Conservation (phyloP, 768 basidiomycete genomes). For the Lyophyllum atratum region DNA sequence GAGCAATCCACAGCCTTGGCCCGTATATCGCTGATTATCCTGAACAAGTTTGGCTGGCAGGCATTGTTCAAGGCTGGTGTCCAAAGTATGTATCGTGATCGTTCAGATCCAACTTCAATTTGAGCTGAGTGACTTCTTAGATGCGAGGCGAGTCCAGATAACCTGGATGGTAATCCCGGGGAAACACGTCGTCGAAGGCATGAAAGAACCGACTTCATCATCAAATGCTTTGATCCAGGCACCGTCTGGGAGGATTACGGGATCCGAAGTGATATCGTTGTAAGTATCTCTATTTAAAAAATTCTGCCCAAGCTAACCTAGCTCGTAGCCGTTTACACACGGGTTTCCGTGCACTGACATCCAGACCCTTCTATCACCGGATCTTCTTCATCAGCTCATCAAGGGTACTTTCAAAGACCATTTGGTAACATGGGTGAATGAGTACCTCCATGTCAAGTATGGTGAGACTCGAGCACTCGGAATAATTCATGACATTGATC, state of each 20-base stretch:
- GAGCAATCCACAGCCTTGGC: not conserved
- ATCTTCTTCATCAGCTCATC: constrained; percentile 32
- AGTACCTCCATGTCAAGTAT: constrained; percentile 21
- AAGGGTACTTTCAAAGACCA: constrained; percentile 33
- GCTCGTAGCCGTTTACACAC: constrained; percentile 30
- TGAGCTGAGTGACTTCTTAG: constrained; percentile 18
- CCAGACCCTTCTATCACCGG: constrained; percentile 26
- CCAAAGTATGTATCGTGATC: not conserved
- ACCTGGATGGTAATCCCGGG: constrained; percentile 25
- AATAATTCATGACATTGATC: constrained; percentile 31
- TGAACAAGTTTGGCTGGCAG: not conserved
- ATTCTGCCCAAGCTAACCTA: not conserved
- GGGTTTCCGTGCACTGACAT: constrained; percentile 29
- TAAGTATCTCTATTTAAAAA: constrained; percentile 11
- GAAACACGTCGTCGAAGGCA: constrained; percentile 14
- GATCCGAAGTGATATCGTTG: constrained; percentile 30
- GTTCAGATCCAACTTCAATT: too few species aligned
- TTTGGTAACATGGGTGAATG: constrained; percentile 27
- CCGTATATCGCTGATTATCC: not conserved
- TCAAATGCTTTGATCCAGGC: constrained; percentile 18
- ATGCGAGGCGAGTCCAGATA: constrained; percentile 20
- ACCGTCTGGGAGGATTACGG: constrained; percentile 34
- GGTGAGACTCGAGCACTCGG: constrained; percentile 10
- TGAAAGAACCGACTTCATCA: constrained; percentile 19
- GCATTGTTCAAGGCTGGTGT: not conserved